Percentiles rank a stretch among this genome's conserved stretches.
These are phyloP conservation scores for Citrus mangshanensis DNA, from an alignment of 345 rosid genomes.

Conservation along the genomic window DNA sequence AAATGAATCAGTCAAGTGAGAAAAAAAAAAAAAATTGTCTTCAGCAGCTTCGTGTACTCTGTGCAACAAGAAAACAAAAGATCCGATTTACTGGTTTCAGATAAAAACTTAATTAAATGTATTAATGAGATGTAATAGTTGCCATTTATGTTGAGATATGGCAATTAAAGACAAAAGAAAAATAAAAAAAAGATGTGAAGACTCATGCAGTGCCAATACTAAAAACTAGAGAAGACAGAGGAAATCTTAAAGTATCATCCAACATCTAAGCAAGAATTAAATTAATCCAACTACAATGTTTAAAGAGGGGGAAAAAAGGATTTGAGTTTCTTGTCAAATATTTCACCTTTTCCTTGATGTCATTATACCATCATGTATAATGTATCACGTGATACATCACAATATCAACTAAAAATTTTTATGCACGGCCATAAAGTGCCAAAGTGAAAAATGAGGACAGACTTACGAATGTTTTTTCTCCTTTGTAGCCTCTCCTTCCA, in stretches of 20 bases:
- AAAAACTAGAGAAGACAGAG: neutral
- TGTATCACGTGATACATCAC: neutral
- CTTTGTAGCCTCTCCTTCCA: slow-evolving; percentile 49
- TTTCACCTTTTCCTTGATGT: neutral
- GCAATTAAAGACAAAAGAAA: neutral
- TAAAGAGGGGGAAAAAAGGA: neutral
- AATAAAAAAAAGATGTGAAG: neutral
- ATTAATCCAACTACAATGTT: neutral
- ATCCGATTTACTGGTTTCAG: neutral
- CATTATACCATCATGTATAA: neutral
- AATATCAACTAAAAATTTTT: neutral
- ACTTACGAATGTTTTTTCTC: slow-evolving; percentile 51
- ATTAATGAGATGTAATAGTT: neutral
- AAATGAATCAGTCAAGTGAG: neutral
- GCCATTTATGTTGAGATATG: neutral
- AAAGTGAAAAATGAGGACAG: neutral
- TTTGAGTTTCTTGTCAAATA: neutral
- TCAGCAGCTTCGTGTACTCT: neutral
- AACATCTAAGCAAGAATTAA: neutral
- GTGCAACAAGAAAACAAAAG: neutral
- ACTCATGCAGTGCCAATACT: neutral
- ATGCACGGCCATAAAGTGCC: neutral
- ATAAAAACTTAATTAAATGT: neutral
- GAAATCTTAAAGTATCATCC: neutral
- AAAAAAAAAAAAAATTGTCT: neutral